phyloP scores from a whole-genome alignment of 2,329 filamentous ascomycete species.

The Stemphylium beticola region DNA sequence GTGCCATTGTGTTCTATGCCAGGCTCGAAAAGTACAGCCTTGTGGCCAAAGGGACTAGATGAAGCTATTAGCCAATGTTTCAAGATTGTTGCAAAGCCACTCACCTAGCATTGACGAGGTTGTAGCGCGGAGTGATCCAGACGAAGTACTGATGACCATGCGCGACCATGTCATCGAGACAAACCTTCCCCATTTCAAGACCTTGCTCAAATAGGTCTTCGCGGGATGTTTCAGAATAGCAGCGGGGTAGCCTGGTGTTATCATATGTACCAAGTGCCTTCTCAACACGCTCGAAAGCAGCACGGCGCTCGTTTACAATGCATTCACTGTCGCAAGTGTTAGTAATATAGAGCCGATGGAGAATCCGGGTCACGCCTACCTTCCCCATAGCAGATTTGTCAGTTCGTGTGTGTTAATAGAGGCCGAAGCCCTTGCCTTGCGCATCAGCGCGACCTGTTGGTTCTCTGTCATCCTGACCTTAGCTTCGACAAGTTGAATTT shows the following conservation, averaged over 20 bases:
- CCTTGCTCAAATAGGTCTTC: constrained; percentile 33
- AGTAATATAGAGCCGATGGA: neutral
- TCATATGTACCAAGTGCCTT: constrained; percentile 17
- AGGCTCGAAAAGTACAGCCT: constrained; percentile 26
- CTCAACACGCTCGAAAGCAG: constrained; percentile 25
- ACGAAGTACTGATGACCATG: constrained; percentile 29
- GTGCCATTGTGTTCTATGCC: constrained; percentile 46
- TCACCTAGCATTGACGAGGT: constrained; percentile 19
- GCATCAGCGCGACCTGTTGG: constrained; percentile 14
- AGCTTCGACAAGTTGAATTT: no score
- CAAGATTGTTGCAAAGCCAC: neutral
- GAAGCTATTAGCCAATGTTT: neutral
- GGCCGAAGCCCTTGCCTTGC: constrained; percentile 11
- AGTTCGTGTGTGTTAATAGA: constrained; percentile 15
- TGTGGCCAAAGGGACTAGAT: constrained; percentile 22
- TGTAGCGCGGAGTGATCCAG: constrained; percentile 18
- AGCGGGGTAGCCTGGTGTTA: constrained; percentile 28
- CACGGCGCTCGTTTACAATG: constrained; percentile 16
- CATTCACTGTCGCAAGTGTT: constrained; percentile 6
- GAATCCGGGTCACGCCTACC: neutral
- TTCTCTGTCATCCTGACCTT: neutral
- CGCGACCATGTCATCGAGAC: constrained; percentile 29
- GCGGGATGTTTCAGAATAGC: constrained; percentile 32
- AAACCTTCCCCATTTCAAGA: constrained; percentile 26
- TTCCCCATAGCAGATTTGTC: constrained; percentile 4